A percentile compares a stretch with the other conserved stretches of the same genome.
Conservation (phyloP, 495 filamentous ascomycete genomes). For the Pyrenopolyporus hunteri region DNA sequence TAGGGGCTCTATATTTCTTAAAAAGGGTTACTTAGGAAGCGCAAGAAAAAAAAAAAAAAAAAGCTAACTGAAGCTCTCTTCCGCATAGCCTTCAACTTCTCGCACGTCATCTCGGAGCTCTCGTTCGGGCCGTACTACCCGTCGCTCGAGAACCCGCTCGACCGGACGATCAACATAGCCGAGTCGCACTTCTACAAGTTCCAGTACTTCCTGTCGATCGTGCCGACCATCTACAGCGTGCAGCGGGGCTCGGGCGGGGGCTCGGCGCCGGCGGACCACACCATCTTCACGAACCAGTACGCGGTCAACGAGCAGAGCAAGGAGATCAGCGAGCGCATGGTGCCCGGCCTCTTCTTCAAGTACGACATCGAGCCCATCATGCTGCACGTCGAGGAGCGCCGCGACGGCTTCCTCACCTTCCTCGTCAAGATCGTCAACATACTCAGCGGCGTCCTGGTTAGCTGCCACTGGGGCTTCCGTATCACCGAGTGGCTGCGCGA, state of each 20-base stretch:
- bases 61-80: not conserved
- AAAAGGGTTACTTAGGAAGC: not conserved
- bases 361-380: slow-evolving; percentile 98
- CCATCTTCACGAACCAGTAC: slow-evolving; percentile 96
- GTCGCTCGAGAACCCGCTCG: slow-evolving; percentile 90
- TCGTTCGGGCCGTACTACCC: slow-evolving; percentile 97
- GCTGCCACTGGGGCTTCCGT: slow-evolving; percentile 65
- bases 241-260: slow-evolving; percentile 50
- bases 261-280: slow-evolving; percentile 42
- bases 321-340: slow-evolving; percentile 66
- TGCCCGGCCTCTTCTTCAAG: slow-evolving; percentile 97
- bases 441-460: slow-evolving; percentile 64
- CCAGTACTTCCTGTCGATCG: slow-evolving; percentile 97
- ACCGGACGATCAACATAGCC: slow-evolving; percentile 81
- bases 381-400: slow-evolving; percentile 81
- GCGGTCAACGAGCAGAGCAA: slow-evolving; percentile 86
- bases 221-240: slow-evolving; percentile 91
- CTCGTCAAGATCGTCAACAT: slow-evolving; percentile 74
- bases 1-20: too few species aligned
- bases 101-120: slow-evolving; percentile 93
- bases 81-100: slow-evolving; percentile 93
- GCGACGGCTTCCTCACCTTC: slow-evolving; percentile 74
- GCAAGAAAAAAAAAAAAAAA: not conserved
- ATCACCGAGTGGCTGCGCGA: slow-evolving; percentile 59
- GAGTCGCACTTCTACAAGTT: slow-evolving; percentile 85